A percentile compares a stretch with the other conserved stretches of the same genome.
phyloP scores from a whole-genome alignment of 192 early-diverging fungal species.

The Coemansia aciculifera region DNA sequence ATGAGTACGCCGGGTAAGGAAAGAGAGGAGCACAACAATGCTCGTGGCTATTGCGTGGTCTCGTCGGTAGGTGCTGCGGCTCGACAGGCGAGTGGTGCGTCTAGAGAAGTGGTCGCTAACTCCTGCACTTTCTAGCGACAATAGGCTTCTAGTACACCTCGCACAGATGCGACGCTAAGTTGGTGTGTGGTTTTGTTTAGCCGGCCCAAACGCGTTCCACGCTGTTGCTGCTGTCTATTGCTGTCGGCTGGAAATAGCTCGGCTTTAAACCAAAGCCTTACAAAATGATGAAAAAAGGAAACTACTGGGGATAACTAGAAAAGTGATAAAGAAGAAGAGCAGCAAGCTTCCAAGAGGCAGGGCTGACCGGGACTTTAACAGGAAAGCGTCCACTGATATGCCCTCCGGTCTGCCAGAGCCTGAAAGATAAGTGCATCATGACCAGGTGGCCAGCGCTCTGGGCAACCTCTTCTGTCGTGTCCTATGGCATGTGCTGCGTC shows the following conservation, averaged over 20 bases:
- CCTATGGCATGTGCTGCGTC: conserved; percentile 7
- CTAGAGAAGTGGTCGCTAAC: neutral
- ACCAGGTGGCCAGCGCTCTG: neutral
- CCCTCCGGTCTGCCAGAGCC: conserved; percentile 1
- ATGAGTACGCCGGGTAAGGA: neutral
- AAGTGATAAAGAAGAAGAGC: conserved; percentile 13
- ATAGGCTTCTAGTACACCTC: neutral
- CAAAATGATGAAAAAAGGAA: neutral
- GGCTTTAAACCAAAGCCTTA: neutral
- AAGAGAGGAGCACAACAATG: neutral
- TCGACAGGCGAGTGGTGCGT: neutral
- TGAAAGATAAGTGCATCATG: neutral
- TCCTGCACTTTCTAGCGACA: neutral
- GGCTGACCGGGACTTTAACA: conserved; percentile 37
- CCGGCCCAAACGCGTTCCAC: neutral
- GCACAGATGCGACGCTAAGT: neutral
- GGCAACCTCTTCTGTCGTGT: neutral
- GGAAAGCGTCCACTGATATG: conserved; percentile 12
- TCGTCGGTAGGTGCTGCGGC: neutral
- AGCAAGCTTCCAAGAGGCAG: conserved; percentile 6
- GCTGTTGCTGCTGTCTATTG: neutral
- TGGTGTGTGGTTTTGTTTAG: neutral
- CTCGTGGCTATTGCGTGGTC: neutral
- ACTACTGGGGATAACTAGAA: conserved; percentile 3
- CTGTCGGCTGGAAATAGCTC: neutral